Conservation (phyloP, 805 yeast species). For the Metschnikowia henanensis region DNA sequence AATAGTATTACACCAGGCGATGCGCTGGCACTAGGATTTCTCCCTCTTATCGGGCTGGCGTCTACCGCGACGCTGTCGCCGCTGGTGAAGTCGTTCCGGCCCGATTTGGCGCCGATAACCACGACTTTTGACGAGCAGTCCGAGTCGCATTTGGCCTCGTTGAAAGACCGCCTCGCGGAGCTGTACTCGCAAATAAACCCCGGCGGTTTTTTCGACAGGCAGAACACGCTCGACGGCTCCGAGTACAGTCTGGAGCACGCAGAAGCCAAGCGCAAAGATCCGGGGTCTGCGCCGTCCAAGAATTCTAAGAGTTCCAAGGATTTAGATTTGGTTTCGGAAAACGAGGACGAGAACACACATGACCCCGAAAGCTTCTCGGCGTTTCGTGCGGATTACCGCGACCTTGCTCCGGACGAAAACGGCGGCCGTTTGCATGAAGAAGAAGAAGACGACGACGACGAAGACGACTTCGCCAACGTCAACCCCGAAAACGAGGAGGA, state of each 20-base stretch:
- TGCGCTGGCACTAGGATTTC: conserved; percentile 15
- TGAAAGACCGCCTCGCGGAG: conserved; percentile 20
- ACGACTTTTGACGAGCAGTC: conserved; percentile 31
- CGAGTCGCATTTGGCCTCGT: conserved; percentile 16
- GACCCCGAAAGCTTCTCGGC: too few relatives aligned
- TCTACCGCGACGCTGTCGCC: conserved; percentile 29
- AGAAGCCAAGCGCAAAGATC: conserved; percentile 6
- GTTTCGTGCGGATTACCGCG: too few relatives aligned
- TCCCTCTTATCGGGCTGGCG: conserved; percentile 17
- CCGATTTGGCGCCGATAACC: conserved; percentile 36
- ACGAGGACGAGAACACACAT: background rate
- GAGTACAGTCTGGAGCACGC: conserved; percentile 7
- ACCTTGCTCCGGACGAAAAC: too few relatives aligned
- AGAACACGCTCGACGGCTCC: conserved; percentile 12
- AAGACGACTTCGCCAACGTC: conserved; percentile 19
- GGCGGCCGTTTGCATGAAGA: conserved; percentile 16
- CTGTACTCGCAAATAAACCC: conserved; percentile 10
- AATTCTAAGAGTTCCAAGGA: too few relatives aligned
- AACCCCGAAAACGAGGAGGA: conserved; percentile 47
- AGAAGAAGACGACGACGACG: conserved; percentile 24
- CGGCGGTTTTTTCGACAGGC: conserved; percentile 11
- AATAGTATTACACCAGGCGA: conserved; percentile 13
- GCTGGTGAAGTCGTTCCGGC: conserved; percentile 35
- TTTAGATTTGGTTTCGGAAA: background rate
- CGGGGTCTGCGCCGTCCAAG: too few relatives aligned